phyloP scores from a whole-genome alignment of 2,329 filamentous ascomycete genomes.

The Aureobasidium musti region DNA sequence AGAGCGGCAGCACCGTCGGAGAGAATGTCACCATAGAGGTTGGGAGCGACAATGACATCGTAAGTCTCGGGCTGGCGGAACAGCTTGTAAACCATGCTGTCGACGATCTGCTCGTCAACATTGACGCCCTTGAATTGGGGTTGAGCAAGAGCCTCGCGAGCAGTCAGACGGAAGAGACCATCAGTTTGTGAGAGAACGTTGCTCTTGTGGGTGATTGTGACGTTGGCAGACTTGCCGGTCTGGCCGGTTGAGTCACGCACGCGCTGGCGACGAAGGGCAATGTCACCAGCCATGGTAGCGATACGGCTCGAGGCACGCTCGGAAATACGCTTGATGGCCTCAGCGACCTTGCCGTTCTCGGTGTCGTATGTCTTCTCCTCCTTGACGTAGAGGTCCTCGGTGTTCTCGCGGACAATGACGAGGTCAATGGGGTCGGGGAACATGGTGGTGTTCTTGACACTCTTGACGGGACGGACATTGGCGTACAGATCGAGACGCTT shows the following conservation, averaged over 20 bases:
- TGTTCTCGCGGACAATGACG: conserved; percentile 98
- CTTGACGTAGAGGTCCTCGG: conserved; percentile 97
- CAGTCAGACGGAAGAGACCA: conserved; percentile 84
- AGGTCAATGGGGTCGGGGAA: conserved; percentile 73
- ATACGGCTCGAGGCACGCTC: conserved; percentile 83
- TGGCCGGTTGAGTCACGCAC: conserved; percentile 63
- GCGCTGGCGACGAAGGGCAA: conserved; percentile 82
- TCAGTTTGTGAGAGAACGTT: conserved; percentile 97
- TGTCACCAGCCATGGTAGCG: conserved; percentile 89
- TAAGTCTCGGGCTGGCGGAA: conserved; percentile 94
- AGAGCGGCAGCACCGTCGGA: conserved; percentile 94
- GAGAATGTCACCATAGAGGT: conserved; percentile 95
- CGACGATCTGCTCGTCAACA: conserved; percentile 97
- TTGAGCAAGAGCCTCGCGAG: conserved; percentile 69
- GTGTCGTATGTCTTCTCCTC: conserved; percentile 83
- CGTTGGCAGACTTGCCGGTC: conserved; percentile 69
- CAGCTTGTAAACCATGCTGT: conserved; percentile 99
- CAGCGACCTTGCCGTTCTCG: conserved; percentile 77
- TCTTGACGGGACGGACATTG: conserved; percentile 96
- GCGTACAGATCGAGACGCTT: conserved; percentile 95
- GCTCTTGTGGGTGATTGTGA: conserved; percentile 98
- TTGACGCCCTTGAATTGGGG: conserved; percentile 64
- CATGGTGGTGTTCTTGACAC: conserved; percentile 61
- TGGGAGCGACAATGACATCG: conserved; percentile 97
- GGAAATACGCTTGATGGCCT: conserved; percentile 97